Percentiles rank a stretch among this genome's conserved stretches.
phyloP scores from a whole-genome alignment of 345 rosid genomes.

The Ceriops decandra region DNA sequence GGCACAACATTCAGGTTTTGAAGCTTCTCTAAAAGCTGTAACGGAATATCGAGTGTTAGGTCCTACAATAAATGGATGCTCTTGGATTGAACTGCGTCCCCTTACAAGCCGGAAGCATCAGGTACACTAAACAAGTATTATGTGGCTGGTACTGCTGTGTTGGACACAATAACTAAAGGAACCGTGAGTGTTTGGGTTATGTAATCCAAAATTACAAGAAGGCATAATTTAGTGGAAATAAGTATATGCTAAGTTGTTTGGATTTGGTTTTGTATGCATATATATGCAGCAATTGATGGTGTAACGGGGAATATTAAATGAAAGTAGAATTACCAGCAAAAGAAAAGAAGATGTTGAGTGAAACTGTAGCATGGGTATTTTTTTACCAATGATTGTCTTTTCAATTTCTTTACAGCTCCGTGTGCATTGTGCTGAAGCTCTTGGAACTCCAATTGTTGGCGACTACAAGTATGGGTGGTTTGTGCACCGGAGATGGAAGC shows the following conservation, averaged over 20 bases:
- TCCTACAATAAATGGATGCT: constrained; percentile 84
- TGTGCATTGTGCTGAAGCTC: constrained; percentile 94
- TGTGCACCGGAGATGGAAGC: constrained; percentile 82
- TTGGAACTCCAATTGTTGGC: constrained; percentile 88
- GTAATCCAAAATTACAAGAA: no score
- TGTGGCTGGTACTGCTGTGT: background rate
- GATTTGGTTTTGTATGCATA: no score
- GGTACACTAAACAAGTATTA: constrained; percentile 34
- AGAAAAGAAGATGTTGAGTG: no score
- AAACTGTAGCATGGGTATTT: no score
- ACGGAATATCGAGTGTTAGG: constrained; percentile 85
- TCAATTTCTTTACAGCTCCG: constrained; percentile 52
- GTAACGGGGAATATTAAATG: no score
- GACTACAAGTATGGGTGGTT: constrained; percentile 94
- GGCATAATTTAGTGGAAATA: no score
- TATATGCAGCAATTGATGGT: no score
- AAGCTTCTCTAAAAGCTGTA: constrained; percentile 72
- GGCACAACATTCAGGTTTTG: constrained; percentile 61
- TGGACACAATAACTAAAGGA: background rate
- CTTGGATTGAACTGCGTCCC: constrained; percentile 84
- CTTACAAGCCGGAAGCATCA: constrained; percentile 84
- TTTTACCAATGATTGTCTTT: background rate
- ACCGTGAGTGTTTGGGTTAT: no score
- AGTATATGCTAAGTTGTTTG: no score
- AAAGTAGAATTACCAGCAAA: no score